A percentile compares a stretch with the other conserved stretches of the same genome.
These are phyloP conservation scores for Byssochlamys sp. DNA, from an alignment of 2,329 filamentous ascomycete genomes.

Conservation along the genomic window DNA sequence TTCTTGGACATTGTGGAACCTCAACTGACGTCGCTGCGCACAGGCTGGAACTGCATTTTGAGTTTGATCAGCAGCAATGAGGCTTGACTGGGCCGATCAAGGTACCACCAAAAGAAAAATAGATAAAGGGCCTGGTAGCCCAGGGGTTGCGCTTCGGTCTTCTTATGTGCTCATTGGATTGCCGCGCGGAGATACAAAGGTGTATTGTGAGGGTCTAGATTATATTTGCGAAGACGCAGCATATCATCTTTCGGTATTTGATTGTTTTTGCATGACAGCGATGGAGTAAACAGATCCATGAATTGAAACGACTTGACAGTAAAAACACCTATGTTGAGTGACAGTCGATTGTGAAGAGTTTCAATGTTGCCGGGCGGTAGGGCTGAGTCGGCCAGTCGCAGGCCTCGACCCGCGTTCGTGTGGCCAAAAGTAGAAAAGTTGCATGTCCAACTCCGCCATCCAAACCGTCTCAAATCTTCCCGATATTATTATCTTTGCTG, in stretches of 20 bases:
- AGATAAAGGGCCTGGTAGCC: neutral
- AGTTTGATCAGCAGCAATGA: constrained; percentile 46
- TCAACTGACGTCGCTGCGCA: constrained; percentile 2
- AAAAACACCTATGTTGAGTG: neutral
- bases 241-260: neutral
- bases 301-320: neutral
- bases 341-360: neutral
- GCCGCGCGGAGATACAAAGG: neutral
- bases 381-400: neutral
- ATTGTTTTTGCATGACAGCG: neutral
- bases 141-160: neutral
- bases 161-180: constrained; percentile 26
- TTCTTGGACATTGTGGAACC: constrained; percentile 6
- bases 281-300: neutral
- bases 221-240: neutral
- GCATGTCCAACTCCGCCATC: constrained; percentile 13
- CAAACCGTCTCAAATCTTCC: constrained; percentile 22
- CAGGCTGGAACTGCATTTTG: constrained; percentile 52
- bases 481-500: constrained; percentile 11
- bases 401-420: constrained; percentile 1
- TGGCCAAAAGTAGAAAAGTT: constrained; percentile 18
- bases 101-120: neutral
- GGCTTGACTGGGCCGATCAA: constrained; percentile 13
- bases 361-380: neutral
- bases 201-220: neutral